Base-by-base conservation (phyloP, 148 eudicot genomes). In the Bassia scoparia region DNA sequence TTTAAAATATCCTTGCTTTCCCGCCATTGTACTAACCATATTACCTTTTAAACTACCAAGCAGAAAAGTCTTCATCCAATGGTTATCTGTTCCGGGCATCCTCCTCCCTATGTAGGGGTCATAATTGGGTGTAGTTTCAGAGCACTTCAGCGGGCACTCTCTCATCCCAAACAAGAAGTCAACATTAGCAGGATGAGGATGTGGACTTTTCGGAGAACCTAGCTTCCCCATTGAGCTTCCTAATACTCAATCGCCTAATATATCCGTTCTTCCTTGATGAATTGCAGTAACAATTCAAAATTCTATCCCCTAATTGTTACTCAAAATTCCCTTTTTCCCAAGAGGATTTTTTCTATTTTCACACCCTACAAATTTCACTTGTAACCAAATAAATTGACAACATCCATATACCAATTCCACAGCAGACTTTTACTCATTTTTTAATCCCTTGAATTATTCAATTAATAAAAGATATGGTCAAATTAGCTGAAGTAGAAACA, bases 221-320 rank as follows among this genome's bases (percentile, higher is more conserved):
- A 73, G 80, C 80, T 87, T 89, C 43, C 90, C 89, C 89, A 87
- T 87, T 61, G 53, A 76, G 61, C 61, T 54, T 52, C 35, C 56
- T 0, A 50, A 17, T 54, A 72, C 66, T 59, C 29, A 23, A 46
- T 21, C 50, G 58, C 68, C 72, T 65, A 64, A 27, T 58, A 54
- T 43, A 31, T 53, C 20, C 0, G 34, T 23, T 26, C 30, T 58
- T 55, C 12, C 17, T 16, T 27, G 23, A 29, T 9, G 20, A 72
- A 34, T 48, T 30, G 20, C 34, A 69, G 29, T 55, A 61, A 26
- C 26, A 20, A 24, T 55, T 41, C 37, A 72, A 16, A 12, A 8
- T 34, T 13, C 3, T 55, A 15, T 41, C 77, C 65, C 27, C 46
- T 12, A 16, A 70, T 14, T 41, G 67, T 7, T 26, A 74, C 56